Conservation (phyloP, 2,329 filamentous ascomycete genomes). For the Zasmidium angulare region DNA sequence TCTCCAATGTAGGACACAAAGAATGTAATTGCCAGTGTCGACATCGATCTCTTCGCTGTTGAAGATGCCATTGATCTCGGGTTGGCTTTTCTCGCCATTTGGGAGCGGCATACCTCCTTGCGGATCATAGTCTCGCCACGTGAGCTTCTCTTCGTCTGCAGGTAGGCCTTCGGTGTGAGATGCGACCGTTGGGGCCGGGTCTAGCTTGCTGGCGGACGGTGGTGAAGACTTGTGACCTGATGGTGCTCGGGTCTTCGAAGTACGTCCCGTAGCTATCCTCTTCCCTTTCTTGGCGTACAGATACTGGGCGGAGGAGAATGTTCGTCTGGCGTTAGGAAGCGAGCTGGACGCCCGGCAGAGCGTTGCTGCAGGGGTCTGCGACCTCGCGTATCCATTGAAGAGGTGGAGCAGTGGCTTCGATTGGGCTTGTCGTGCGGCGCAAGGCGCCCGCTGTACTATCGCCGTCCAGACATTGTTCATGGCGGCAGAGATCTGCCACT, state of each 20-base stretch:
- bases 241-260: background rate
- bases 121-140: constrained; percentile 41
- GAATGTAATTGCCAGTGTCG: constrained; percentile 37
- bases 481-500: background rate
- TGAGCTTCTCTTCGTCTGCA: constrained; percentile 20
- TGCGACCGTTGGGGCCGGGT: constrained; percentile 25
- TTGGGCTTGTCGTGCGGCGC: constrained; percentile 17
- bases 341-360: background rate
- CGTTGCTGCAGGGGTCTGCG: background rate
- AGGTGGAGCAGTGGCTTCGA: constrained; percentile 29
- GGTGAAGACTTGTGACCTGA: background rate
- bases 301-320: constrained; percentile 2
- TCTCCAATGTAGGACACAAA: constrained; percentile 39
- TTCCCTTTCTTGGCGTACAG: background rate
- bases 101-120: constrained; percentile 37
- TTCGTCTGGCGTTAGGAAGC: background rate
- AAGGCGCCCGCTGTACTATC: constrained; percentile 29
- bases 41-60: constrained; percentile 28
- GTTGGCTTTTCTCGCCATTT: constrained; percentile 29
- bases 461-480: constrained; percentile 38
- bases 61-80: constrained; percentile 34
- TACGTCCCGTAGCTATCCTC: background rate
- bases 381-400: constrained; percentile 29
- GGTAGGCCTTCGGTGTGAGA: constrained; percentile 30
- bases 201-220: constrained; percentile 16